Evolutionary conservation across 139 green algal species (phyloP), one percentile per base, ranked within the genome.

Genomic region (Gonium pectorale): DNA sequence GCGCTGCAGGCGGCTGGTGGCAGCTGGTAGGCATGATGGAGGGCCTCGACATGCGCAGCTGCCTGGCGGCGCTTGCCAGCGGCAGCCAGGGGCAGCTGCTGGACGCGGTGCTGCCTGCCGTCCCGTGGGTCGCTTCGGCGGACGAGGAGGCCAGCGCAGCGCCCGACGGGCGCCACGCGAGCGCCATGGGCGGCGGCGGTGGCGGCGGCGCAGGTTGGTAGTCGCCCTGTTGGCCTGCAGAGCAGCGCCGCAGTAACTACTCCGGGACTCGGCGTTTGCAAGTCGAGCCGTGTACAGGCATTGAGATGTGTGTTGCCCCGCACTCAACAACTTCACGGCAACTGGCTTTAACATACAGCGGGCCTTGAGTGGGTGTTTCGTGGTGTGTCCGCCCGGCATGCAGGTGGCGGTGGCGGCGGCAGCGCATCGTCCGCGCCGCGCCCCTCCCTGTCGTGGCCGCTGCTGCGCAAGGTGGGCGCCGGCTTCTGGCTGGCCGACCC

Each of bases 401-500:
- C n/a, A n/a, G n/a, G n/a, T n/a, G n/a, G n/a, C n/a, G n/a, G n/a
- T n/a, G 37, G 64, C 15, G 37, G 37, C 64, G n/a, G 31, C 31
- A 33, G 49, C 49, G 15, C 60, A 31, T 15, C 60, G 26, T 37
- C 60, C 17, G 31, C 37, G 41, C 37, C 75, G 1, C 83, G 83
- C 21, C 83, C 83, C 1, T 24, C 59, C 29, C 54, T 89, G 17
- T 95, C 88, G 19, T 98, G 95, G 95, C 67, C 67, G 19, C 79
- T 79, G 63, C 69, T 97, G 67, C 90, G 92, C 3, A 73, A 80
- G 17, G 35, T 93, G 15, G 96, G 96, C 21, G 95, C 90, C 15
- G 96, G 94, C 29, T 95, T 98, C 74, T 98, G 96, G 96, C 90
- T 98, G 41, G 88, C 79, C 3, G 91, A 97, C 46, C 49, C 79